Base-by-base conservation (phyloP, 306 rosid genomes). In the Fagus sylvatica region DNA sequence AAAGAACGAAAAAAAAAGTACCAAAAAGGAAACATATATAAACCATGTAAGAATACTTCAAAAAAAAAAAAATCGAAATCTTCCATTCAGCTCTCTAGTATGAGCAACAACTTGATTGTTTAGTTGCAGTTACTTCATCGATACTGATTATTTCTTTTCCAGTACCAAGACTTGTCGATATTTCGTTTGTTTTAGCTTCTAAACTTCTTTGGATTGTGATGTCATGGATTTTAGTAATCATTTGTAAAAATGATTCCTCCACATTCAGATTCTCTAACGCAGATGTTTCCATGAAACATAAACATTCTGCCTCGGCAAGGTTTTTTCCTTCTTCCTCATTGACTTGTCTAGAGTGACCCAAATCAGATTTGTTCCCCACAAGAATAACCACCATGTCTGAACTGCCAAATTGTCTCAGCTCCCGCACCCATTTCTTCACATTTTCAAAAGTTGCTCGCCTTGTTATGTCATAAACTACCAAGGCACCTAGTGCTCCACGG, bases 271-370 rank as follows among this genome's bases (percentile, higher is more conserved):
- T 91, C 70, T 95, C 91, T 42, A 89, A 40, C 5, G 98, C 98
- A 2, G 98, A 95, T 4, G 98, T 95, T 79, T 95, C 98, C 98
- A 92, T 91, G 85, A 95, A 95, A 74, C 86, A 91, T 16, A 93
- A 51, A 6, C 91, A 80, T 78, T 92, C 93, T 13, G 11, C 71
- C 79, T 95, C 97, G 5, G 98, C 97, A 54, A 87, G 74, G 17
- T 0, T 57, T 46, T 55, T 81, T 2, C 96, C 98, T 70, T 95
- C 98, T 83, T 92, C 93, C 43, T 84, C 85, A 15, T 76, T 77
- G 0, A 95, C 98, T 77, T 92, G 86, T 53, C 98, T 87, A 28
- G 93, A 89, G 7, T 87, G 80, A 5, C 74, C 72, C 72, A 95
- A 79, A 79, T 95, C 98, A 1, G 76, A 76, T 74, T 95, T 95